Conservation (phyloP, 1,284 basidiomycete genomes). For the Moesziomyces parantarcticus region DNA sequence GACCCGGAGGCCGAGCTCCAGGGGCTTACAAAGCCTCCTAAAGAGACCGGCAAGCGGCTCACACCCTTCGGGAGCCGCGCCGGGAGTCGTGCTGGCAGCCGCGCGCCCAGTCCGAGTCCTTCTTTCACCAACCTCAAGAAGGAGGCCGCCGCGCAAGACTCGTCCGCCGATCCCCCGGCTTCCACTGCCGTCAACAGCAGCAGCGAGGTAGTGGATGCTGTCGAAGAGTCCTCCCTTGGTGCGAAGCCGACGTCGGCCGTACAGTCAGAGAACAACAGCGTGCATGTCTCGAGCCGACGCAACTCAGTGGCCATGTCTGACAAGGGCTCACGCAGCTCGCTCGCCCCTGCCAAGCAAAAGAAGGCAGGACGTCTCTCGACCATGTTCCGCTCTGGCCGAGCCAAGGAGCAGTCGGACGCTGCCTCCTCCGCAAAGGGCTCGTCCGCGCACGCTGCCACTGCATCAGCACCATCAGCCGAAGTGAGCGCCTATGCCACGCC, state of each 20-base stretch:
- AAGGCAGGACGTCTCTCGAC: slow-evolving; percentile 23
- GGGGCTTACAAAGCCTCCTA: slow-evolving; percentile 52
- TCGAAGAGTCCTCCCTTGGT: neutral
- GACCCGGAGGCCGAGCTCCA: slow-evolving; percentile 55
- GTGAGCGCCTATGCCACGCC: slow-evolving; percentile 27
- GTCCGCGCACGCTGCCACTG: slow-evolving; percentile 3
- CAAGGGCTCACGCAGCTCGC: slow-evolving; percentile 1
- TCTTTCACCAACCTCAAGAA: slow-evolving; percentile 33
- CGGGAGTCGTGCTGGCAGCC: slow-evolving; percentile 22
- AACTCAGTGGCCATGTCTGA: slow-evolving; percentile 26
- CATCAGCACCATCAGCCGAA: slow-evolving; percentile 4
- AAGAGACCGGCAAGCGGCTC: slow-evolving; percentile 24
- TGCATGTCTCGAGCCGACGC: slow-evolving; percentile 6
- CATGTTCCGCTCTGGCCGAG: slow-evolving; percentile 27
- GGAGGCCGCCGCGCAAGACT: slow-evolving; percentile 16
- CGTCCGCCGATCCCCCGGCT: neutral
- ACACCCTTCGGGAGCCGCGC: slow-evolving; percentile 49
- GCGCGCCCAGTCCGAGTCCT: slow-evolving; percentile 43
- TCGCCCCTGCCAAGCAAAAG: slow-evolving; percentile 12
- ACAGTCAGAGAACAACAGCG: slow-evolving; percentile 7
- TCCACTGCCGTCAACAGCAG: neutral
- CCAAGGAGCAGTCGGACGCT: slow-evolving; percentile 17
- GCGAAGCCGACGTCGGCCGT: neutral
- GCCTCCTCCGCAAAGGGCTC: neutral
- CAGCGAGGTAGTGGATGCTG: neutral